These are phyloP conservation scores for Suillus fuscotomentosus DNA, from an alignment of 768 basidiomycete genomes.

Conservation along the genomic window DNA sequence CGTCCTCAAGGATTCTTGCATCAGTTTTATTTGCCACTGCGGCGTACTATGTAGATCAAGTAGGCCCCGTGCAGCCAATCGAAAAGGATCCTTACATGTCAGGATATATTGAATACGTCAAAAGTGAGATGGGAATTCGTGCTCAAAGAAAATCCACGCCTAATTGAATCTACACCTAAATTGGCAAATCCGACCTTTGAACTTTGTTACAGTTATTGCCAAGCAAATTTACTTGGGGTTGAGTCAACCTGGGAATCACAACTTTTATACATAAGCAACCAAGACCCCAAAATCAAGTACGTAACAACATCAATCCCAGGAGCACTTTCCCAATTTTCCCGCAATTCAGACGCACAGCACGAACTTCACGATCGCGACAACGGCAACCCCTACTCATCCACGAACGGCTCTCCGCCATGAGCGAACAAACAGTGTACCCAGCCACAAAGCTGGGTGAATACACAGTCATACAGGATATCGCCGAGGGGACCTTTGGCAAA, in stretches of 20 bases:
- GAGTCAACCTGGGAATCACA: background rate
- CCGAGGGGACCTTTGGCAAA: conserved; percentile 97
- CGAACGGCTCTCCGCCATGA: conserved; percentile 24
- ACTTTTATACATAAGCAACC: background rate
- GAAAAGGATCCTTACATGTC: background rate
- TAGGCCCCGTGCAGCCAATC: too few species aligned
- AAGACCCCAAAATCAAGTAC: conserved; percentile 11
- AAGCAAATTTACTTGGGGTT: background rate
- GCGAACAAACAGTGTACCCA: conserved; percentile 38
- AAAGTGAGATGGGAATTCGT: background rate
- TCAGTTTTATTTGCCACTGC: background rate
- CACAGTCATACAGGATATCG: conserved; percentile 82
- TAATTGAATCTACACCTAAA: conserved; percentile 1
- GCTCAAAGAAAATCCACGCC: background rate
- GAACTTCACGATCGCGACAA: conserved; percentile 10
- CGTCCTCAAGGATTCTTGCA: background rate
- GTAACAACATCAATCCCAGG: conserved; percentile 16
- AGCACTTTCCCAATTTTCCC: conserved; percentile 24
- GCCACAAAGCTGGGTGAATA: conserved; percentile 88
- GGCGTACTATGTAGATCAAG: too few species aligned
- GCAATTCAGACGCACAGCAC: conserved; percentile 5
- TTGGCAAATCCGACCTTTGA: background rate
- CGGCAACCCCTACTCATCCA: conserved; percentile 8
- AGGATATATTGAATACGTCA: background rate
- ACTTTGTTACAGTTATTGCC: conserved; percentile 3